Conservation (phyloP, 139 green algal species). For the Astrephomene gubernaculifera region DNA sequence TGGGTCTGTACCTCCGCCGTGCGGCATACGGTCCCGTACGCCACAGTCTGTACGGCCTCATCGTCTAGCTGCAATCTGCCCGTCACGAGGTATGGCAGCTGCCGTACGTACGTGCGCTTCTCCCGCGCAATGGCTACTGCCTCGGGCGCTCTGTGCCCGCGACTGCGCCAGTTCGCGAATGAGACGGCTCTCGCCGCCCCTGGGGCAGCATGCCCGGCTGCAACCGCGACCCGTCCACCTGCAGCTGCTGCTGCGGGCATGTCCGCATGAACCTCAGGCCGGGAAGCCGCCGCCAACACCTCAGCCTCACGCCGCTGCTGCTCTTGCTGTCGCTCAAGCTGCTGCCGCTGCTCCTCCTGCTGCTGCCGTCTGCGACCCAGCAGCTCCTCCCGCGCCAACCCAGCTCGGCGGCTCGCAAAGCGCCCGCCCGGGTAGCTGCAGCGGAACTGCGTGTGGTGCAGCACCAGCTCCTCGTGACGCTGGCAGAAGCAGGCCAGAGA, state of each 20-base stretch:
- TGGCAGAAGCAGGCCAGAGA: slow-evolving; percentile 73
- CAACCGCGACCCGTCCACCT: neutral
- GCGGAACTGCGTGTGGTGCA: neutral
- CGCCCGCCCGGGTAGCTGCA: slow-evolving; percentile 21
- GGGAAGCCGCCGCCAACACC: too few species aligned
- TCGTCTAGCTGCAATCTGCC: slow-evolving; percentile 18
- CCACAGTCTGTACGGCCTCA: neutral
- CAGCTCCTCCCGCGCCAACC: neutral
- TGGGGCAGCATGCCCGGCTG: neutral
- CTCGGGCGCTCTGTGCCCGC: slow-evolving; percentile 70
- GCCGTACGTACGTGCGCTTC: slow-evolving; percentile 71
- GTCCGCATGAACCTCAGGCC: too few species aligned
- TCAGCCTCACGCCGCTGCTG: neutral
- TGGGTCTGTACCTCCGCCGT: too few species aligned
- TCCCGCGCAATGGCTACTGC: slow-evolving; percentile 61
- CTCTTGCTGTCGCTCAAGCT: neutral
- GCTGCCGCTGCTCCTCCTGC: neutral
- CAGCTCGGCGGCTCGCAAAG: slow-evolving; percentile 14
- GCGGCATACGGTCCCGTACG: too few species aligned
- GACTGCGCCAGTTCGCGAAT: slow-evolving; percentile 40
- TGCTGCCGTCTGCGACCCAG: neutral
- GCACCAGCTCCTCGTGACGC: slow-evolving; percentile 49
- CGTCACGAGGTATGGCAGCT: slow-evolving; percentile 66
- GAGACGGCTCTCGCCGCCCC: neutral
- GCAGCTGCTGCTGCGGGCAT: too few species aligned